These are phyloP conservation scores for Niveomyces coronatus DNA, from an alignment of 2,329 filamentous ascomycete species.

Conservation along the genomic window DNA sequence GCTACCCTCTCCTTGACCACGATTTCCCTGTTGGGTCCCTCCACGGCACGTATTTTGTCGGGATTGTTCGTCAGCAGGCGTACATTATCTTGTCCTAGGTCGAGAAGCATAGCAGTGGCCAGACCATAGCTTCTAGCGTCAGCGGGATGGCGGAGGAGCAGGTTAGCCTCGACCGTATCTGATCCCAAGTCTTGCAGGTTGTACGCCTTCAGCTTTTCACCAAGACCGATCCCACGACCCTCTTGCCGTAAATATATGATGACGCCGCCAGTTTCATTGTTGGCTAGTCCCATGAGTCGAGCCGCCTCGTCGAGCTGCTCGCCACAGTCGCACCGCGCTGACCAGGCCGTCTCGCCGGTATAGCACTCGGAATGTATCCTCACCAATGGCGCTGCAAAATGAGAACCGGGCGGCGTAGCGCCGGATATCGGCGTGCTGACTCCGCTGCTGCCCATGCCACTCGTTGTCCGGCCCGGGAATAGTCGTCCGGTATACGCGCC, in stretches of 20 bases:
- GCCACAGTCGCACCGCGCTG: slow-evolving; percentile 91
- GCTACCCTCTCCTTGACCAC: slow-evolving; percentile 81
- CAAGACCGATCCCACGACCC: slow-evolving; percentile 86
- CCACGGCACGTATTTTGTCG: slow-evolving; percentile 89
- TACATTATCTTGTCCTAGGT: slow-evolving; percentile 71
- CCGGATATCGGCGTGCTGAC: slow-evolving; percentile 3
- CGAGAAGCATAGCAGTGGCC: slow-evolving; percentile 88
- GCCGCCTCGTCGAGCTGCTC: slow-evolving; percentile 97
- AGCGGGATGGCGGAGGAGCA: slow-evolving; percentile 82
- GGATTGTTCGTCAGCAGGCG: slow-evolving; percentile 91
- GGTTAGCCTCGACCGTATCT: slow-evolving; percentile 95
- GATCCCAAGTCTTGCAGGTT: slow-evolving; percentile 93
- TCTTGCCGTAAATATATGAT: slow-evolving; percentile 96
- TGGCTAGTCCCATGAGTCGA: slow-evolving; percentile 72
- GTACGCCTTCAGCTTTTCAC: slow-evolving; percentile 95
- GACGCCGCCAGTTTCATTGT: slow-evolving; percentile 60
- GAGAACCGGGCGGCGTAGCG: slow-evolving; percentile 13
- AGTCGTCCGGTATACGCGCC: slow-evolving; percentile 86
- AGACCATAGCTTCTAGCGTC: slow-evolving; percentile 91
- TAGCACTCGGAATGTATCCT: slow-evolving; percentile 98
- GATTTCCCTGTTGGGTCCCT: slow-evolving; percentile 82
- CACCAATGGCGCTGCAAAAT: slow-evolving; percentile 52
- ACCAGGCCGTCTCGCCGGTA: slow-evolving; percentile 97
- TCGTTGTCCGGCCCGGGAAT: slow-evolving; percentile 73
- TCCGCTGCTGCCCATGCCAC: slow-evolving; percentile 43